These are phyloP conservation scores for Acer saccharum DNA, from an alignment of 345 rosid species.

Conservation along the genomic window DNA sequence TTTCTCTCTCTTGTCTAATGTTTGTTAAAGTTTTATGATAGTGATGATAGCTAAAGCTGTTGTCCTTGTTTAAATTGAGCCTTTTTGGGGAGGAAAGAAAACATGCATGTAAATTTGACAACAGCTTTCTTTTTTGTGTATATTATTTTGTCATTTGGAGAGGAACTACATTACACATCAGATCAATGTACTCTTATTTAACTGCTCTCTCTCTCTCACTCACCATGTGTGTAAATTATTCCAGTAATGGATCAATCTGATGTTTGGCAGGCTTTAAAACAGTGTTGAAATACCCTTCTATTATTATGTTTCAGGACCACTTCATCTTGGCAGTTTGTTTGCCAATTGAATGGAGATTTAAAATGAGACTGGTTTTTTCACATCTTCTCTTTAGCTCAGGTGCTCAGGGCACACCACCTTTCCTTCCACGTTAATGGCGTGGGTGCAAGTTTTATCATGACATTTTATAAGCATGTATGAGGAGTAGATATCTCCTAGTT, in stretches of 20 bases:
- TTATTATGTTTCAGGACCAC: constrained; percentile 3
- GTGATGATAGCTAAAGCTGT: constrained; percentile 32
- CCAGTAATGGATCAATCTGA: background rate
- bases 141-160: constrained; percentile 25
- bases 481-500: no score
- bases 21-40: constrained; percentile 13
- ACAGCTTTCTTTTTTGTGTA: constrained; percentile 38
- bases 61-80: constrained; percentile 32
- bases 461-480: no score
- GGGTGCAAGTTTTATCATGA: no score
- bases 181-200: constrained; percentile 14
- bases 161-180: constrained; percentile 18
- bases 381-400: no score
- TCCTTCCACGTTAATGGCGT: no score
- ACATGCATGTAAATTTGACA: constrained; percentile 62
- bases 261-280: background rate
- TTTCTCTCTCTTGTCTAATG: background rate
- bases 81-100: constrained; percentile 36
- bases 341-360: background rate
- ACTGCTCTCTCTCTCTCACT: background rate
- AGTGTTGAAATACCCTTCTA: background rate
- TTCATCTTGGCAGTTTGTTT: background rate
- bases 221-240: background rate
- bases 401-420: no score
- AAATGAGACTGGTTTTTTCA: background rate